These are phyloP conservation scores for Lachnellula arida DNA, from an alignment of 2,329 filamentous ascomycete species.

Conservation along the genomic window DNA sequence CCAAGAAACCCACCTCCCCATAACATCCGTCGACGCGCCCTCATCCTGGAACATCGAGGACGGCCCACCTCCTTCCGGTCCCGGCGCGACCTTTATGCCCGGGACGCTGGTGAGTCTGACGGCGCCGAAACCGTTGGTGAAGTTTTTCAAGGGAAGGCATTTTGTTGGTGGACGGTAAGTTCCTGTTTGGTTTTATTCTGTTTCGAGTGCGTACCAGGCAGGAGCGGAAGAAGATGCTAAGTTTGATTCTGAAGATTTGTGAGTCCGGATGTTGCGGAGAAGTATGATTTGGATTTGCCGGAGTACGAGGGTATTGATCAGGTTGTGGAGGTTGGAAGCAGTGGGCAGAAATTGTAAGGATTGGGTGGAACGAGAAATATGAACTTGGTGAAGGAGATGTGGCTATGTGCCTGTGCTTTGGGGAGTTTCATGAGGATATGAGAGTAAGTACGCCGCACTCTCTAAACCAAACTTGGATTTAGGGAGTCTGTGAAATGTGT, in stretches of 20 bases:
- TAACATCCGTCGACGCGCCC: slow-evolving; percentile 87
- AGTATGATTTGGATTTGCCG: slow-evolving; percentile 81
- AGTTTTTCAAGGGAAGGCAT: slow-evolving; percentile 79
- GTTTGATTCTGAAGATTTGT: slow-evolving; percentile 61
- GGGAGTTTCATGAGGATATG: background rate
- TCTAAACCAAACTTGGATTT: background rate
- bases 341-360: slow-evolving; percentile 47
- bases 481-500: background rate
- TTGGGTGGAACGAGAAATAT: background rate
- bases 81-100: slow-evolving; percentile 78
- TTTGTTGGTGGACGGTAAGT: slow-evolving; percentile 78
- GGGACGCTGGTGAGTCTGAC: slow-evolving; percentile 79
- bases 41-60: slow-evolving; percentile 91
- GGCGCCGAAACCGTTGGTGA: slow-evolving; percentile 85
- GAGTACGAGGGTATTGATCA: slow-evolving; percentile 84
- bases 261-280: slow-evolving; percentile 69
- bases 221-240: slow-evolving; percentile 8
- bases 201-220: background rate
- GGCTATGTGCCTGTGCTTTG: no score
- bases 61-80: slow-evolving; percentile 72
- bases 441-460: background rate
- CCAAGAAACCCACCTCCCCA: slow-evolving; percentile 66
- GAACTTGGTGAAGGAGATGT: background rate
- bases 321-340: slow-evolving; percentile 66
- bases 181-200: background rate